phyloP scores from a whole-genome alignment of 1,284 basidiomycete species.

The Leccinum insolens region DNA sequence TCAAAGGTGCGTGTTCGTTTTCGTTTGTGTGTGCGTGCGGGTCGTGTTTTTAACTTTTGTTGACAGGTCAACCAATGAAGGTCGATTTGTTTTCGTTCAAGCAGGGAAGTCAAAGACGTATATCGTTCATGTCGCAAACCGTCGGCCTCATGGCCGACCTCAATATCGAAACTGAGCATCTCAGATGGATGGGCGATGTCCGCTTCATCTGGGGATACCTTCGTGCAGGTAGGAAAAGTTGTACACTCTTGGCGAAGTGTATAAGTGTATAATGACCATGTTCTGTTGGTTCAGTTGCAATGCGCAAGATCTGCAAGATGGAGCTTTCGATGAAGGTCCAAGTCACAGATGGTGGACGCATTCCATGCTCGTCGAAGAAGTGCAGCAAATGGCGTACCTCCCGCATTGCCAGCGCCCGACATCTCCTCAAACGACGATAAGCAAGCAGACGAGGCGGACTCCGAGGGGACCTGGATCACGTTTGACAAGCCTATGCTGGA shows the following conservation, averaged over 20 bases:
- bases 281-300: constrained; percentile 50
- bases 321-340: constrained; percentile 75
- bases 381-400: constrained; percentile 32
- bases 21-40: not conserved
- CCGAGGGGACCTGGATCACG: constrained; percentile 61
- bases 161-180: constrained; percentile 84
- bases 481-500: constrained; percentile 74
- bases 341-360: constrained; percentile 65
- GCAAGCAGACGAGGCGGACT: constrained; percentile 33
- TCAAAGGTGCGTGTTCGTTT: constrained; percentile 68
- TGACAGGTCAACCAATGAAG: constrained; percentile 66
- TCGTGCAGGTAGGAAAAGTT: constrained; percentile 55
- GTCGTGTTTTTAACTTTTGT: not conserved
- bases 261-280: constrained; percentile 1
- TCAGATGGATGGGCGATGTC: constrained; percentile 93
- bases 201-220: constrained; percentile 88
- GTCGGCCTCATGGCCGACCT: constrained; percentile 92
- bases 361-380: constrained; percentile 38
- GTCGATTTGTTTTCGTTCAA: constrained; percentile 84
- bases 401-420: constrained; percentile 15
- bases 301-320: constrained; percentile 66
- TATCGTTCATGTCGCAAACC: constrained; percentile 89
- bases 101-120: constrained; percentile 65
- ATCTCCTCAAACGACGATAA: constrained; percentile 23
- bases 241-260: not conserved